A percentile compares a stretch with the other conserved stretches of the same genome.
Evolutionary conservation across 2,329 filamentous ascomycete species (phyloP).

Genomic region (Diaporthe citri): DNA sequence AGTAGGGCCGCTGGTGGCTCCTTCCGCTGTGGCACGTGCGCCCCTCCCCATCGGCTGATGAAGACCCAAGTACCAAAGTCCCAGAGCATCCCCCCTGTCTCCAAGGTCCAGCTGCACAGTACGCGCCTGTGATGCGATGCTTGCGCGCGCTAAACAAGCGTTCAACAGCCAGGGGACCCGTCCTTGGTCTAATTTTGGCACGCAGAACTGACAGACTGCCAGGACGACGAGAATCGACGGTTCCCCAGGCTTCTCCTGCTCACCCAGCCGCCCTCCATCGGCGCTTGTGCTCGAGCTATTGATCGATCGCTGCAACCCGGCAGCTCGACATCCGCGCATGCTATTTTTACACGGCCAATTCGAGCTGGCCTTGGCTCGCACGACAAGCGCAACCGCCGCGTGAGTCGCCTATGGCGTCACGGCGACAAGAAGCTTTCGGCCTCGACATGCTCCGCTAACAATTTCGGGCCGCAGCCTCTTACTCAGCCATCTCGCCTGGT

Average conservation of each 20-base stretch:
- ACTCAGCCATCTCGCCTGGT: conserved; percentile 24
- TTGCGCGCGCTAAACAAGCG: conserved; percentile 25
- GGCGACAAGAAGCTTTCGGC: conserved; percentile 8
- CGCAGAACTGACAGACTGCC: not conserved
- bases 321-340: conserved; percentile 31
- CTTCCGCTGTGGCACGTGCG: conserved; percentile 12
- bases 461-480: conserved; percentile 20
- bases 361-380: conserved; percentile 6
- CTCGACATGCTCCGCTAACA: conserved; percentile 33
- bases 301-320: conserved; percentile 27
- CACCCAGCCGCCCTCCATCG: conserved; percentile 27
- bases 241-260: not conserved
- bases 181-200: conserved; percentile 38
- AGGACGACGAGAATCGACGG: not conserved
- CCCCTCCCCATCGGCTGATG: conserved; percentile 14
- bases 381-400: conserved; percentile 34
- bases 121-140: conserved; percentile 26
- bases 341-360: conserved; percentile 31
- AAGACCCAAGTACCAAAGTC: not conserved
- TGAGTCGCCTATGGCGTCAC: conserved; percentile 21
- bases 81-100: conserved; percentile 4
- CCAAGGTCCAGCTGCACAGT: conserved; percentile 23
- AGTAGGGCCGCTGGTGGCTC: conserved; percentile 4
- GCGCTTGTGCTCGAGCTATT: conserved; percentile 35
- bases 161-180: not conserved